Evolutionary conservation across 345 rosid genomes (phyloP).

Genomic region (Mallotus nudiflorus): DNA sequence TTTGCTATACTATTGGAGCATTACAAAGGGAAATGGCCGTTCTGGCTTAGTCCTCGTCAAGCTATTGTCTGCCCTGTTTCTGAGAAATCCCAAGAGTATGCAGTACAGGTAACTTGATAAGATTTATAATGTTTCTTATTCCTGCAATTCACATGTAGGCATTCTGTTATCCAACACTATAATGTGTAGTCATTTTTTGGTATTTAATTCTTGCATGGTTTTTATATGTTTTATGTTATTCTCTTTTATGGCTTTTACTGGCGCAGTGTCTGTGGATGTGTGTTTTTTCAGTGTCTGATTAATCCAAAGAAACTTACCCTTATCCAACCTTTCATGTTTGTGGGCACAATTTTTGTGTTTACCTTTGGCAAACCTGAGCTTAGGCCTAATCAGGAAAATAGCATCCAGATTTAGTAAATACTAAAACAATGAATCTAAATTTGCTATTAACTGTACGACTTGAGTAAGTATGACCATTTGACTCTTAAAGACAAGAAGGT

Average conservation of each 20-base stretch:
- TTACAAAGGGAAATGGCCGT: slow-evolving; percentile 98
- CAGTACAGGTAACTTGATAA: slow-evolving; percentile 48
- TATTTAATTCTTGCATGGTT: background rate
- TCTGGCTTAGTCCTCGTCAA: slow-evolving; percentile 99
- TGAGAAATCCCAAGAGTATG: slow-evolving; percentile 74
- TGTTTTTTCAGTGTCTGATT: background rate
- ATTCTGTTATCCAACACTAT: background rate
- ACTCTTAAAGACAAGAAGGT: background rate
- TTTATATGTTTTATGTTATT: background rate
- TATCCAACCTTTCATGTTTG: no score
- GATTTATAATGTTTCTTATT: background rate
- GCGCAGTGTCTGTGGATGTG: background rate
- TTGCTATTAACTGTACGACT: background rate
- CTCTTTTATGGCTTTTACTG: background rate
- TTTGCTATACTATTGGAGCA: slow-evolving; percentile 90
- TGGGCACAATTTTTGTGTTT: no score
- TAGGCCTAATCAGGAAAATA: no score
- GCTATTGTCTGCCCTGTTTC: slow-evolving; percentile 97
- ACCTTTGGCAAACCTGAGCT: no score
- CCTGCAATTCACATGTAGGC: background rate
- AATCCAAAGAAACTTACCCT: no score
- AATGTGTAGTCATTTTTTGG: background rate
- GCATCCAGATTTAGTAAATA: no score
- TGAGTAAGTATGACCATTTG: background rate
- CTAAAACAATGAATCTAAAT: background rate